phyloP scores from a whole-genome alignment of 305 asterid genomes.

The Fraxinus albicans region DNA sequence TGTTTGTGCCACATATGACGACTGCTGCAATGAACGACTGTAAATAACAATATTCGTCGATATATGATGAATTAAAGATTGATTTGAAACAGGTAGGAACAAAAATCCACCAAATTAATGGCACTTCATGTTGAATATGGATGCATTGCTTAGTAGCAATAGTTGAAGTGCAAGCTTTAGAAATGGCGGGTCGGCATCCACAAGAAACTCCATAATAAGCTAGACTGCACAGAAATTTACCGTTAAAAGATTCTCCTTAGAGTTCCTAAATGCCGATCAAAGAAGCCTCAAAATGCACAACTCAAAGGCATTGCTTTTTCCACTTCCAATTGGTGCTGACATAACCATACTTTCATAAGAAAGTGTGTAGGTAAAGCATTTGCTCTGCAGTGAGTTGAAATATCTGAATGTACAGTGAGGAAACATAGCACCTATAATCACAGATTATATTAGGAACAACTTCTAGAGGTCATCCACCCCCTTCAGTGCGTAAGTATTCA shows the following conservation, averaged over 20 bases:
- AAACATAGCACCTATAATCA: background rate
- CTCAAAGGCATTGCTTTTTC: slow-evolving; percentile 88
- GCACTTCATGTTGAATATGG: background rate
- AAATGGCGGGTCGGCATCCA: background rate
- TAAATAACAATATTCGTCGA: too few species aligned
- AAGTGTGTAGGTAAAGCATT: slow-evolving; percentile 68
- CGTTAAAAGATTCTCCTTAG: background rate
- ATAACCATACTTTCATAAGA: slow-evolving; percentile 75
- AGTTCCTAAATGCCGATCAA: background rate
- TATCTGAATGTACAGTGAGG: slow-evolving; percentile 46
- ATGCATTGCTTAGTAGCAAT: background rate
- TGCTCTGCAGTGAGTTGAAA: slow-evolving; percentile 90
- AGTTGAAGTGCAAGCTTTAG: background rate
- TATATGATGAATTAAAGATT: too few species aligned
- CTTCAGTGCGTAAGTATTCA: background rate
- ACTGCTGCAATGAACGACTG: too few species aligned
- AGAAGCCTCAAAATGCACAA: slow-evolving; percentile 36
- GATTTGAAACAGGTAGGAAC: too few species aligned
- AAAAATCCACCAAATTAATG: too few species aligned
- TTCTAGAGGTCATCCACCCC: background rate
- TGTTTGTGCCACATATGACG: too few species aligned
- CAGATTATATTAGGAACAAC: background rate
- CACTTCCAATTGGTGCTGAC: slow-evolving; percentile 99
- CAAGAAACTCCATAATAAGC: slow-evolving; percentile 67
- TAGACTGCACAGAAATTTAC: background rate